These are phyloP conservation scores for Apium graveolens DNA, from an alignment of 129 eudicot genomes.

Conservation along the genomic window DNA sequence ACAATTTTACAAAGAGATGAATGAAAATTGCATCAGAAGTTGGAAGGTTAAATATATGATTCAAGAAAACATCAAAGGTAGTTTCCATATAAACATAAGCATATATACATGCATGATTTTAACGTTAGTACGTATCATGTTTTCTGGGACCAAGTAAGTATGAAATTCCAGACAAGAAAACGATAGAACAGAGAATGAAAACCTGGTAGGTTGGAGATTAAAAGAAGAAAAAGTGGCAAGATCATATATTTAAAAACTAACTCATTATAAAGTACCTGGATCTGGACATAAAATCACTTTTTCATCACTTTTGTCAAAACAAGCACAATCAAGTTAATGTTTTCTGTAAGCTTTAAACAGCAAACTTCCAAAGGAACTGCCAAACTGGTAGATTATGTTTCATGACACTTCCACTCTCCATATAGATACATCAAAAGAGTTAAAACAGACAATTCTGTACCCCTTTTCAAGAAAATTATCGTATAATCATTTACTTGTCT, in stretches of 20 bases:
- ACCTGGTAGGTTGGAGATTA: not conserved
- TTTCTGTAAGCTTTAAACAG: not conserved
- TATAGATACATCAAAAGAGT: constrained; percentile 5
- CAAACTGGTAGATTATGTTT: constrained; percentile 2
- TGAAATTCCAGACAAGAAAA: not conserved
- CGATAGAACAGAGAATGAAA: not conserved
- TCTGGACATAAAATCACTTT: not conserved
- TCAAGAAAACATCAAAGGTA: not conserved
- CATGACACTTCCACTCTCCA: constrained; percentile 1
- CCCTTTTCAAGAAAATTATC: not conserved
- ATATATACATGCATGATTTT: too few species aligned
- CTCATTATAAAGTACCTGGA: not conserved
- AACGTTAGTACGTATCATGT: not conserved
- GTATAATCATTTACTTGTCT: too few species aligned
- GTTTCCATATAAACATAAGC: not conserved
- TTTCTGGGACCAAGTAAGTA: not conserved
- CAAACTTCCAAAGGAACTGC: constrained; percentile 12
- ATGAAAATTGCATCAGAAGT: too few species aligned
- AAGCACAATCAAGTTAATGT: not conserved
- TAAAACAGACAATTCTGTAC: not conserved
- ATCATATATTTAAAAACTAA: not conserved
- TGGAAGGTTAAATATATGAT: not conserved
- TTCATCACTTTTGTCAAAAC: constrained; percentile 1
- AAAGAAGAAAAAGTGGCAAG: not conserved
- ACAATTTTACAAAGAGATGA: too few species aligned